Conservation (phyloP, 768 basidiomycete species). For the Agaricus sinodeliciosus region DNA sequence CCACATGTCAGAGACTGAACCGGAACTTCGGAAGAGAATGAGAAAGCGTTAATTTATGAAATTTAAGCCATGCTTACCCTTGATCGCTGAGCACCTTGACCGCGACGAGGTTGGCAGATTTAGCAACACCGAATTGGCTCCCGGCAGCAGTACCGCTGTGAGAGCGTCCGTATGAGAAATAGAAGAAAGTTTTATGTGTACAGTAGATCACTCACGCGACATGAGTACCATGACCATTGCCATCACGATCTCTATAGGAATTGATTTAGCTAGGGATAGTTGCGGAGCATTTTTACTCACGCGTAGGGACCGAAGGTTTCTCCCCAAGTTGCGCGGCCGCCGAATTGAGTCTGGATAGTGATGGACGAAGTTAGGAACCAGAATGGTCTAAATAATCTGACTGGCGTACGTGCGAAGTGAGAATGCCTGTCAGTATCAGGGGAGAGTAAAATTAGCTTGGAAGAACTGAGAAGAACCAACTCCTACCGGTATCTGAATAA, state of each 20-base stretch:
- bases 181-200: neutral
- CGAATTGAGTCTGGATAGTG: slow-evolving; percentile 21
- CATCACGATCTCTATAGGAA: slow-evolving; percentile 19
- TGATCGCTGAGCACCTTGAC: slow-evolving; percentile 32
- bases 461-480: neutral
- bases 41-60: neutral
- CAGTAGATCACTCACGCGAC: slow-evolving; percentile 14
- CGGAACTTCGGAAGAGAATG: slow-evolving; percentile 1
- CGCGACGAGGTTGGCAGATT: slow-evolving; percentile 28
- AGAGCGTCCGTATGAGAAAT: neutral
- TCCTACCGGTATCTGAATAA: slow-evolving; percentile 17
- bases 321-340: slow-evolving; percentile 33
- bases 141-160: slow-evolving; percentile 21
- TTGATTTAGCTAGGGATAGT: neutral
- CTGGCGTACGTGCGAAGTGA: slow-evolving; percentile 14
- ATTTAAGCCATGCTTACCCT: slow-evolving; percentile 16
- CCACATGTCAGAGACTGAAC: slow-evolving; percentile 7
- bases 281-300: slow-evolving; percentile 8
- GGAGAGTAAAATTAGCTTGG: neutral
- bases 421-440: slow-evolving; percentile 14
- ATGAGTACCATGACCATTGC: slow-evolving; percentile 35
- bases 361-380: neutral
- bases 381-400: neutral
- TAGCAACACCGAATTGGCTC: slow-evolving; percentile 19
- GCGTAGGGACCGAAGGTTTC: slow-evolving; percentile 22